A percentile compares a stretch with the other conserved stretches of the same genome.
phyloP scores from a whole-genome alignment of 176 grass and related monocot genomes.

The Leersia perrieri region DNA sequence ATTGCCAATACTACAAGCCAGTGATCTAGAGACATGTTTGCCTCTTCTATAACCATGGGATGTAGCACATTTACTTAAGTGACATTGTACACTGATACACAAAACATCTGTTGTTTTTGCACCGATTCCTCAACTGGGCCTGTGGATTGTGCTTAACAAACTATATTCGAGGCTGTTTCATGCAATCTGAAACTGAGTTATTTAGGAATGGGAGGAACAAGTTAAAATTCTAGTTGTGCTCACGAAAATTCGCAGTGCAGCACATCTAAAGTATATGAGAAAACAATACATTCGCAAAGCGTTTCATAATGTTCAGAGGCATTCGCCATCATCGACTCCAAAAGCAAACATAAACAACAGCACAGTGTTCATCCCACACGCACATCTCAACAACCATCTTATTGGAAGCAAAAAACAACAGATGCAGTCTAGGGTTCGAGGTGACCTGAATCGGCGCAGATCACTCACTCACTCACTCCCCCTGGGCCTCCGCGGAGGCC shows the following conservation, averaged over 20 bases:
- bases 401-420: slow-evolving; percentile 47
- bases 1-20: background rate
- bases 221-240: background rate
- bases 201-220: background rate
- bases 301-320: slow-evolving; percentile 20
- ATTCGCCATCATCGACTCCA: slow-evolving; percentile 27
- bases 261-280: background rate
- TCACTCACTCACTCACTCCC: slow-evolving; percentile 75
- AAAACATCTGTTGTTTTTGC: background rate
- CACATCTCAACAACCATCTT: slow-evolving; percentile 32
- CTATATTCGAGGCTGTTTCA: background rate
- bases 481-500: slow-evolving; percentile 28
- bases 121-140: background rate
- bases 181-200: background rate
- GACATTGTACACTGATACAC: background rate
- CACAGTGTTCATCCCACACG: slow-evolving; percentile 27
- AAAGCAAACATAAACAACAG: slow-evolving; percentile 31
- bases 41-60: slow-evolving; percentile 3
- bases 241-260: background rate
- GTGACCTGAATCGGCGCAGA: slow-evolving; percentile 34
- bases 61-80: slow-evolving; percentile 1
- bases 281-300: slow-evolving; percentile 22
- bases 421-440: slow-evolving; percentile 24
- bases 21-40: background rate
- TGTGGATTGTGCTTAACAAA: background rate